A percentile compares a stretch with the other conserved stretches of the same genome.
These are phyloP conservation scores for Nepenthes mirabilis DNA, from an alignment of 148 eudicot species.

Conservation along the genomic window DNA sequence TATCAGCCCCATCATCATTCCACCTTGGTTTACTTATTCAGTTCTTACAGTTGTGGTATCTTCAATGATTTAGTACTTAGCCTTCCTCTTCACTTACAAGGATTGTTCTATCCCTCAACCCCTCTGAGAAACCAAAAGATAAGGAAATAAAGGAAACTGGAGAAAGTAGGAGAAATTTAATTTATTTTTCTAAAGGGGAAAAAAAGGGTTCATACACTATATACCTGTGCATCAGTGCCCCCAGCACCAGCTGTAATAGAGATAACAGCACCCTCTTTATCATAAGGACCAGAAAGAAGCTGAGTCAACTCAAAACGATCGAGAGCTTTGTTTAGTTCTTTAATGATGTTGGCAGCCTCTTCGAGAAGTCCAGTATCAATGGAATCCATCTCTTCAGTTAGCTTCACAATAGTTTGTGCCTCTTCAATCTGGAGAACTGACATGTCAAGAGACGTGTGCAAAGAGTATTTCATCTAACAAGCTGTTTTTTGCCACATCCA, in stretches of 20 bases:
- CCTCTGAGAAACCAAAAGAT: neutral
- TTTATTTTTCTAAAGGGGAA: neutral
- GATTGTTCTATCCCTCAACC: too few relatives aligned
- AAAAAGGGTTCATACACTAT: neutral
- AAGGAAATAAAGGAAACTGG: neutral
- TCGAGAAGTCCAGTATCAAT: conserved; percentile 67
- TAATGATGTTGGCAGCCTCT: conserved; percentile 70
- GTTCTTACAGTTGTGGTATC: too few relatives aligned
- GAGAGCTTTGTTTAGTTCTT: conserved; percentile 71
- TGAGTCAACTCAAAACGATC: conserved; percentile 83
- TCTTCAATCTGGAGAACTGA: conserved; percentile 58
- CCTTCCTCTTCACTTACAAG: too few relatives aligned
- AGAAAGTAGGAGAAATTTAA: neutral
- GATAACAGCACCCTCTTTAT: conserved; percentile 92
- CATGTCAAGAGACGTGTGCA: conserved; percentile 2
- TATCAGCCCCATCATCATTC: too few relatives aligned
- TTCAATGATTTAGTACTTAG: too few relatives aligned
- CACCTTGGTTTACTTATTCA: too few relatives aligned
- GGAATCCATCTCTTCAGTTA: conserved; percentile 96
- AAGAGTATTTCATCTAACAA: neutral
- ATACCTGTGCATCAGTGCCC: conserved; percentile 99
- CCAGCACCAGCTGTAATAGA: conserved; percentile 94
- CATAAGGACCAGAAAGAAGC: conserved; percentile 89
- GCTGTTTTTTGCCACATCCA: neutral
- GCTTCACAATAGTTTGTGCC: conserved; percentile 80